phyloP scores from a whole-genome alignment of 169 alveolate genomes.

The Cryptosporidium xiaoi region DNA sequence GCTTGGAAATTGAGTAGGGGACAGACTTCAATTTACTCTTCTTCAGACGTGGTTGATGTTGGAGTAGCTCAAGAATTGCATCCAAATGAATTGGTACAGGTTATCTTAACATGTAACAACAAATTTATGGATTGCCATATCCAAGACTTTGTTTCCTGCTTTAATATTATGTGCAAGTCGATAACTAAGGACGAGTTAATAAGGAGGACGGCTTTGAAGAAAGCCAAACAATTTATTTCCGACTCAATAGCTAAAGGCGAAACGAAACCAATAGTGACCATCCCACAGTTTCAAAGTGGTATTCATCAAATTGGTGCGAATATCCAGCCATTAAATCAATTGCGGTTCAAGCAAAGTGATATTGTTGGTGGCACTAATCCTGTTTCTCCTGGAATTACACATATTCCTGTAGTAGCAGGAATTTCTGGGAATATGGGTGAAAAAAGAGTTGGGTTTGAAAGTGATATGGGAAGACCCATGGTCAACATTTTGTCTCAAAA shows the following conservation, averaged over 20 bases:
- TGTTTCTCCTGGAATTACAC: no score
- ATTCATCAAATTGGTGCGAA: no score
- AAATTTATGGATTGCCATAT: slow-evolving; percentile 52
- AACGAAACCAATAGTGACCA: not conserved
- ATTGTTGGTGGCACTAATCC: no score
- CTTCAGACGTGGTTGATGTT: slow-evolving; percentile 30
- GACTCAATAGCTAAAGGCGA: slow-evolving; percentile 40
- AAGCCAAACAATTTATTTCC: slow-evolving; percentile 34
- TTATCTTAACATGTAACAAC: slow-evolving; percentile 49
- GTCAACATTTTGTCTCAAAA: no score
- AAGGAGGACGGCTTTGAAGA: slow-evolving; percentile 45
- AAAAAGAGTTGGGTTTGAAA: no score
- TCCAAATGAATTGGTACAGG: slow-evolving; percentile 49
- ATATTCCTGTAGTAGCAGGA: no score
- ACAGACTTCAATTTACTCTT: slow-evolving; percentile 51
- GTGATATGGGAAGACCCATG: no score
- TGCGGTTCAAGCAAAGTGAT: no score
- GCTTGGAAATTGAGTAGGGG: slow-evolving; percentile 62
- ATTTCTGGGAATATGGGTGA: no score
- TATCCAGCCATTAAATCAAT: no score
- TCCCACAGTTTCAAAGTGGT: no score
- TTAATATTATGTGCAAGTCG: slow-evolving; percentile 48
- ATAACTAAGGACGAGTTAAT: slow-evolving; percentile 49
- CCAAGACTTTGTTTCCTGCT: slow-evolving; percentile 55
- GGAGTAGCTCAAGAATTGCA: slow-evolving; percentile 25